Evolutionary conservation across 208 protist genomes (phyloP), one percentile per base, ranked within the genome.

Genomic region (Leishmania martiniquensis): DNA sequence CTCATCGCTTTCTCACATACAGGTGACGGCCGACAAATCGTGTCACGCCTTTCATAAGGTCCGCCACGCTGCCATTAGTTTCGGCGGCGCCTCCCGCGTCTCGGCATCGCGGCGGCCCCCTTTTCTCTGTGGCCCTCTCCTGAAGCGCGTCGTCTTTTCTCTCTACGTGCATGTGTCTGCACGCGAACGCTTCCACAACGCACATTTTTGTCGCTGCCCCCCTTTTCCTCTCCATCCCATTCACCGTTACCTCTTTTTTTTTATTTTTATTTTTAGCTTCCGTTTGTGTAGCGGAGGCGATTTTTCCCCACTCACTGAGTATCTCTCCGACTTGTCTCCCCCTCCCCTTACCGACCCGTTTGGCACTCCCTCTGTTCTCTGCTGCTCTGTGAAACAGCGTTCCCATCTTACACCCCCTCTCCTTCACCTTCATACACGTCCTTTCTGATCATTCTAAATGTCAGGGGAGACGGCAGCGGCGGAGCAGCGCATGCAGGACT

Each of bases 401-500:
- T 17, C 12, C 42, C n/a, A 0, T 39, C 45, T 39, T 39, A 25
- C 68, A 3, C 25, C 42, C 25, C 39, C 44, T 7, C 25, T 4
- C 39, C 12, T 15, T 51, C 65, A 51, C 22, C 22, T 49, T 49
- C 34, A 71, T 32, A 74, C 12, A 65, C 42, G 55, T 4, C 54
- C 32, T 71, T 15, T 45, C 60, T 72, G 9, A 70, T 22, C 1
- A 25, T 29, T 20, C 20, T 49, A 15, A 62, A 76, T 81, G 72
- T 25, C 76, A 32, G 22, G 54, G 47, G 54, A 63, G 12, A 57
- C 77, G 2, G 77, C 39, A 32, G 74, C 54, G 34, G 85, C 85
- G 29, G 83, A 84, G 25, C 39, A 84, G 37, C 78, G 73, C 45
- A 86, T 97, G 59, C 59, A 86, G 57, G 69, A 87, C 51, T 97